Conservation (phyloP, 345 rosid species). For the Syzygium jambos region DNA sequence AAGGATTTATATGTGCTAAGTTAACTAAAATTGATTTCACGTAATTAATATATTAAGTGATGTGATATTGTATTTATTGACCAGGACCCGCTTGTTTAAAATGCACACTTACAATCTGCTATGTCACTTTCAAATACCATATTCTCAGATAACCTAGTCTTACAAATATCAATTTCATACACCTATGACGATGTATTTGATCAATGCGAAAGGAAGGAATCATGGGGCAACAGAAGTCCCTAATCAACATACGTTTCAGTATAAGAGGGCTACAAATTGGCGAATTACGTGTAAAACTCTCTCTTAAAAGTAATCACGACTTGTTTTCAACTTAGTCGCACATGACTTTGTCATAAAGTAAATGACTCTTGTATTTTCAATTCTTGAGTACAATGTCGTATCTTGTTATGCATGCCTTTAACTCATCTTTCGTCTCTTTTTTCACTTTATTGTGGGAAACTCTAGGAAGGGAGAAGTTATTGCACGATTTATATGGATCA, state of each 20-base stretch:
- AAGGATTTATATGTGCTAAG: not conserved
- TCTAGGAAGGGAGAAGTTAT: not conserved
- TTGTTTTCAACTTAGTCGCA: not conserved
- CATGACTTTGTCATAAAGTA: not conserved
- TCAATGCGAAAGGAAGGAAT: not conserved
- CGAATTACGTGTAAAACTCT: not conserved
- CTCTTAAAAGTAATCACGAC: not conserved
- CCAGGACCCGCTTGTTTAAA: not conserved
- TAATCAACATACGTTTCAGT: not conserved
- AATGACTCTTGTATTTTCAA: not conserved
- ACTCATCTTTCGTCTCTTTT: not conserved
- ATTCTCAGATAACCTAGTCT: not conserved
- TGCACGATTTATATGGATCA: not conserved
- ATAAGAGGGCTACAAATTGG: not conserved
- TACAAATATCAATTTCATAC: not conserved
- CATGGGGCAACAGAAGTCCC: not conserved
- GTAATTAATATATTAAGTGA: not conserved
- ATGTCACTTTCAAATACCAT: not conserved
- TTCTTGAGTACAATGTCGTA: not conserved
- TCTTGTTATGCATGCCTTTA: not conserved
- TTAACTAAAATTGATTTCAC: not conserved
- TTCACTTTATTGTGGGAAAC: not conserved
- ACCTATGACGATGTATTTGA: not conserved
- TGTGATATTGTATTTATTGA: not conserved
- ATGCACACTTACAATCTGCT: not conserved